phyloP scores from a whole-genome alignment of 2,329 filamentous ascomycete species.

The Gremmenia infestans region DNA sequence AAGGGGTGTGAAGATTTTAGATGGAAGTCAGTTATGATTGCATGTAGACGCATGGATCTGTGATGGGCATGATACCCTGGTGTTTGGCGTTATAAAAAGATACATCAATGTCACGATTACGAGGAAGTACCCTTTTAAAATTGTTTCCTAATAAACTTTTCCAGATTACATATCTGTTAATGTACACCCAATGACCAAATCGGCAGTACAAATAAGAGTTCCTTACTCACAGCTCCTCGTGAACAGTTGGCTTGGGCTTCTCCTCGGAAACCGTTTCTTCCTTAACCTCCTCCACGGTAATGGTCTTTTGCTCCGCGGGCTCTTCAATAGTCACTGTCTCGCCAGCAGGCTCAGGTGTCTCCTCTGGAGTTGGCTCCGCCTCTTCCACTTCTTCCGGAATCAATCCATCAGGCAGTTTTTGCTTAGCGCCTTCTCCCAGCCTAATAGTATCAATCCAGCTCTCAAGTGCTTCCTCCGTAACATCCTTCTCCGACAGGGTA shows the following conservation, averaged over 20 bases:
- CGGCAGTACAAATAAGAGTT: background rate
- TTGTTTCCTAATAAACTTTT: background rate
- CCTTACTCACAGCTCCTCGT: conserved; percentile 19
- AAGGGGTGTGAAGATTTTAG: conserved; percentile 60
- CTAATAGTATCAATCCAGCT: conserved; percentile 87
- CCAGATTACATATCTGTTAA: background rate
- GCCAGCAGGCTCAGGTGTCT: conserved; percentile 20
- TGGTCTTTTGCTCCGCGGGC: background rate
- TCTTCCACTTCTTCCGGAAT: conserved; percentile 41
- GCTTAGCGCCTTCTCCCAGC: conserved; percentile 79
- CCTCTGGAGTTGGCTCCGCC: conserved; percentile 35
- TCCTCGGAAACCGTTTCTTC: conserved; percentile 7
- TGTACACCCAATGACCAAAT: conserved; percentile 5
- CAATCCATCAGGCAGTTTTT: conserved; percentile 62
- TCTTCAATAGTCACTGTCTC: no score
- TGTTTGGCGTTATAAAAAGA: conserved; percentile 11
- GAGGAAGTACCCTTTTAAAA: background rate
- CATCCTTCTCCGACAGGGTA: conserved; percentile 37
- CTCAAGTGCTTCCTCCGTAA: conserved; percentile 62
- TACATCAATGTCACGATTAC: background rate
- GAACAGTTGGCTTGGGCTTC: background rate
- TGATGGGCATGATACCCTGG: conserved; percentile 19
- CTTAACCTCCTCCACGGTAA: conserved; percentile 15
- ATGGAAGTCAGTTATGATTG: conserved; percentile 48
- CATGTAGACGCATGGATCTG: conserved; percentile 21